phyloP scores from a whole-genome alignment of 306 rosid genomes.

The Glycine tomentella region DNA sequence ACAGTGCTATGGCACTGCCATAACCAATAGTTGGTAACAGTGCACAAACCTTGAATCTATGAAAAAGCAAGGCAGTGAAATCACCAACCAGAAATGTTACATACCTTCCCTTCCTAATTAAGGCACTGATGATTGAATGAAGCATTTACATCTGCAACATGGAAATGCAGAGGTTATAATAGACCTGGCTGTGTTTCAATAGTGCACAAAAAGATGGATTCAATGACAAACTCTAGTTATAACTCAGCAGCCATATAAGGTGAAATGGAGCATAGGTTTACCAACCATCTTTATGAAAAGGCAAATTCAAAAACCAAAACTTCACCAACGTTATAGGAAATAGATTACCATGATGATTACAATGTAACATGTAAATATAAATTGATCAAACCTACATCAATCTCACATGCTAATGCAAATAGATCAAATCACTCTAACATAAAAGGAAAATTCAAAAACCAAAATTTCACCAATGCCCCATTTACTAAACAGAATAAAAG shows the following conservation, averaged over 20 bases:
- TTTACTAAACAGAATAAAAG: conserved; percentile 29
- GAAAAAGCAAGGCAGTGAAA: background rate
- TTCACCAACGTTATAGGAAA: conserved; percentile 33
- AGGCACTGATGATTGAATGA: conserved; percentile 78
- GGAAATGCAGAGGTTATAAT: conserved; percentile 26
- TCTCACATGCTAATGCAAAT: no score
- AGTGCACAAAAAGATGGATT: background rate
- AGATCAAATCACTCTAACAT: no score
- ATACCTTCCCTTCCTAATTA: conserved; percentile 90
- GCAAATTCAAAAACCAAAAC: conserved; percentile 13
- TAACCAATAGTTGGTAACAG: background rate
- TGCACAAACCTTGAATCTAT: no score
- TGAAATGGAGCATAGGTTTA: conserved; percentile 33
- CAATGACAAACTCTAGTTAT: conserved; percentile 5
- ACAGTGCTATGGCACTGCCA: background rate
- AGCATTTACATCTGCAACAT: conserved; percentile 78
- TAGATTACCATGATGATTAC: conserved; percentile 30
- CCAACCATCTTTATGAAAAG: conserved; percentile 31
- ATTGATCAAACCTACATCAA: no score
- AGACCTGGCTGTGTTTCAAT: conserved; percentile 29
- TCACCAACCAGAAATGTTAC: conserved; percentile 38
- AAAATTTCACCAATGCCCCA: background rate
- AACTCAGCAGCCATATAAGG: conserved; percentile 7
- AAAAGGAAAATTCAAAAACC: background rate
- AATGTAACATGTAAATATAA: background rate